Evolutionary conservation across 129 eudicot species (phyloP), one percentile per base, ranked within the genome.

Genomic region (Pulicaria dysenterica): DNA sequence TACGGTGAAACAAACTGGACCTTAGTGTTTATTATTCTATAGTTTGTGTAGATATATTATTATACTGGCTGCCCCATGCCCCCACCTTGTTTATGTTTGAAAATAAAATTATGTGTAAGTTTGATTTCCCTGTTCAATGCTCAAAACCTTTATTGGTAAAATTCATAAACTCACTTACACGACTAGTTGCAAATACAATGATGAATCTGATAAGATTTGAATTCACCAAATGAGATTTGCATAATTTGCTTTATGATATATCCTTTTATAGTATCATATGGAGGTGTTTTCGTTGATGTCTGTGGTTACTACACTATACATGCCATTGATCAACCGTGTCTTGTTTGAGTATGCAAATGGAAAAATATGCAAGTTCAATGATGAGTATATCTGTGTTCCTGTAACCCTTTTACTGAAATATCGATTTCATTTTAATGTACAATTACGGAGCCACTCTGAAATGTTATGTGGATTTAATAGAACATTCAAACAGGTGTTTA

Each of bases 301-400:
- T 54, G 59, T 54, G 59, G 59, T 24, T 24, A 24, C 31, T 24
- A 17, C 3, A 39, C 19, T 56, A 56, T 4, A n/a, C n/a, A 58
- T 58, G 42, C 64, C 64, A 31, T 34, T 60, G 66, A 13, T 38
- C 37, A 13, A 7, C 45, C 24, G 11, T 38, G 66, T 37, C 10
- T 60, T 5, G 45, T 38, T 40, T 61, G 48, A 61, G 67, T 39
- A 61, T n/a, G 67, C 67, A 38, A 42, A 61, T 39, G 46, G 67
- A 38, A n/a, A 12, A 8, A 16, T 4, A 31, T 58, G 43, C 45
- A 58, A 39, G 11, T 58, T 12, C 10, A 58, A 13, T 36, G 44
- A 36, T 6, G 8, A 57, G 45, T 44, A 10, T 36, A 59, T 12
- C 45, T 59, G 17, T 11, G 36, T 59, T 59, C 36, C 44, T 12